Conservation (phyloP, 805 yeast genomes). For the Candida golubevii region DNA sequence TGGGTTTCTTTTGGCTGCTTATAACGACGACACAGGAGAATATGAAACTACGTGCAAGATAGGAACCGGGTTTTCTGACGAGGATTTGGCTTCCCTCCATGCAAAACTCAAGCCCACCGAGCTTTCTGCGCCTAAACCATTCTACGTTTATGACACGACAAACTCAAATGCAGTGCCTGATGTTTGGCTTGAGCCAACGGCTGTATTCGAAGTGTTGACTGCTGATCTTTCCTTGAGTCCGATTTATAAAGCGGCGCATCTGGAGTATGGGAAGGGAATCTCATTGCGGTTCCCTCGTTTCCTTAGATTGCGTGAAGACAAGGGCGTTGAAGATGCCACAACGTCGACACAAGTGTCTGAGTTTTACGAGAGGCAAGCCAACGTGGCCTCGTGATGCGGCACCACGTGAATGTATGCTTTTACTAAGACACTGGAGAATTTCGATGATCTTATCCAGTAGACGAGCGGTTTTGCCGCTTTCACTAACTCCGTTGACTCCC, state of each 20-base stretch:
- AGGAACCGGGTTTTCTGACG: conserved; percentile 96
- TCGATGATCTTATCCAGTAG: too few species aligned
- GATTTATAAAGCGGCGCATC: conserved; percentile 77
- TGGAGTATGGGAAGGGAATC: conserved; percentile 73
- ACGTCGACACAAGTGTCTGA: conserved; percentile 79
- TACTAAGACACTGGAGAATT: too few species aligned
- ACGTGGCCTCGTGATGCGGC: conserved; percentile 17
- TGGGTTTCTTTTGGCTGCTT: conserved; percentile 87
- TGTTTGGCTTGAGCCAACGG: conserved; percentile 89
- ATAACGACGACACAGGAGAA: conserved; percentile 87
- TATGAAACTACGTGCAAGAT: conserved; percentile 94
- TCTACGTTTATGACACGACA: conserved; percentile 57
- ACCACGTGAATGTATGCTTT: background rate
- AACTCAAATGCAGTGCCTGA: conserved; percentile 74
- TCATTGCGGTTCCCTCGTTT: conserved; percentile 89
- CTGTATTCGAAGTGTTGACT: conserved; percentile 81
- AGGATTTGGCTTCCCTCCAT: conserved; percentile 57
- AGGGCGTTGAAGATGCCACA: conserved; percentile 81
- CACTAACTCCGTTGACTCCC: too few species aligned
- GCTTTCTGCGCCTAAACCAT: conserved; percentile 58
- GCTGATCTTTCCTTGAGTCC: conserved; percentile 92
- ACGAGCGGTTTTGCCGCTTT: too few species aligned
- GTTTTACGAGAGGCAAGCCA: conserved; percentile 71
- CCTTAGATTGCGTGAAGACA: conserved; percentile 78
- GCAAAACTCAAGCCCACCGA: conserved; percentile 65